Percentiles rank a stretch among this genome's conserved stretches.
Evolutionary conservation across 139 green algal genomes (phyloP).

Genomic region (Chlamydomonas eustigma): DNA sequence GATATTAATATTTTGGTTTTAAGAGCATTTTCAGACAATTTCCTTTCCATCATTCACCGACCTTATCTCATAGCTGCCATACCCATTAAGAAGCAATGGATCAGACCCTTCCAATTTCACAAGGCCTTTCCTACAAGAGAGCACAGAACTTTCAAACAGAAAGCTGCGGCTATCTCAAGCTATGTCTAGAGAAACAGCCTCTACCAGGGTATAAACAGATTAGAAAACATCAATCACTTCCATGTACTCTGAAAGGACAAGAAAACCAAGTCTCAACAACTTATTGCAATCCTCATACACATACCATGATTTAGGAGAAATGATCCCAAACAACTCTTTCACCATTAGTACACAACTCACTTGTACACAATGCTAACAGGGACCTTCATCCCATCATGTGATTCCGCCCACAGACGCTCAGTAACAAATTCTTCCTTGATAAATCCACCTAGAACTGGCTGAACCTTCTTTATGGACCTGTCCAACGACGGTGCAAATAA

Average conservation of each 20-base stretch:
- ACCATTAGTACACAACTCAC: neutral
- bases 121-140: slow-evolving; percentile 10
- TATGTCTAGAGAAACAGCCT: too few relatives aligned
- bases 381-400: slow-evolving; percentile 59
- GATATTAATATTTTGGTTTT: too few relatives aligned
- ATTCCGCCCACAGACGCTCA: slow-evolving; percentile 71
- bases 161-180: too few relatives aligned
- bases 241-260: neutral
- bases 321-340: too few relatives aligned
- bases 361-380: slow-evolving; percentile 74
- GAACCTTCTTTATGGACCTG: slow-evolving; percentile 18
- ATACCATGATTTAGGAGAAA: neutral
- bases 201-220: too few relatives aligned
- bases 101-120: slow-evolving; percentile 64
- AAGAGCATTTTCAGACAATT: too few relatives aligned
- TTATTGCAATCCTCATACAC: too few relatives aligned
- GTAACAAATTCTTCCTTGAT: slow-evolving; percentile 67
- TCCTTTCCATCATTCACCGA: too few relatives aligned
- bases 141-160: too few relatives aligned
- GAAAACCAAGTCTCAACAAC: too few relatives aligned
- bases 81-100: slow-evolving; percentile 53
- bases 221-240: too few relatives aligned
- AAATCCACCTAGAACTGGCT: slow-evolving; percentile 79
- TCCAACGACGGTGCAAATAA: neutral
- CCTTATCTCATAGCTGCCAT: slow-evolving; percentile 57